Base-by-base conservation (phyloP, 441 rosid genomes). In the Omphalea diandra region DNA sequence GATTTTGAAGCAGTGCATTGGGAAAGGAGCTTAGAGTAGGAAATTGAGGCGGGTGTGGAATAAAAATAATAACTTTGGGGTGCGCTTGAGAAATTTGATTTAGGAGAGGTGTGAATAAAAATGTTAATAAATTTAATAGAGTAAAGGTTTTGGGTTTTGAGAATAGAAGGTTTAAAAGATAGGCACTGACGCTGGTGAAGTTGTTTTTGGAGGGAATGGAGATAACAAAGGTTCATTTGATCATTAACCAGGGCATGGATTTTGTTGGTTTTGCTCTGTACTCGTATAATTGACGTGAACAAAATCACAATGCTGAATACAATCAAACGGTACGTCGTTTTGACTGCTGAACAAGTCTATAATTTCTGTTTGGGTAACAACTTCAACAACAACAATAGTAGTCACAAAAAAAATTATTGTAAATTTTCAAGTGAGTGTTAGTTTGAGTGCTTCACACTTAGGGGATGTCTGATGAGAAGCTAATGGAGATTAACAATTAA, bases 1-100 rank as follows among this genome's bases (percentile, higher is more conserved):
- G 80, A 81, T 74, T 85, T 86, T 33, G 83, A 72, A 56, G 77
- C 70, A 20, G 79, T 74, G 74, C 84, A 83, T 70, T 76, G 79
- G 0, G 85, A 77, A 2, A 88, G 65, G 52, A 85, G 85, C 49
- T 79, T 82, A 36, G 76, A 71, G 81, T 65, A 77, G 5, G 74
- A 41, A 17, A 68, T 46, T 44, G 78, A 65, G 63, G 70, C 33
- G 50, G 79, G 73, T 0, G 63, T 0, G 18, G 50, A 41, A 67
- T 40, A 33, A 32, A 62, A 56, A 50, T 65, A 36, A 29, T 33
- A 10, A 0, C 29, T 47, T 54, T 56, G 73, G 41, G 53, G 29
- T 20, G 65, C 36, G 56, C 32, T 63, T 35, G 65, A 69, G 38
- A 54, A 47, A 68, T 60, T 4, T 27, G 35, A 53, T 43, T 22